Evolutionary conservation across 768 basidiomycete genomes (phyloP), one percentile per base, ranked within the genome.

Genomic region (Pleurotus tuoliensis): DNA sequence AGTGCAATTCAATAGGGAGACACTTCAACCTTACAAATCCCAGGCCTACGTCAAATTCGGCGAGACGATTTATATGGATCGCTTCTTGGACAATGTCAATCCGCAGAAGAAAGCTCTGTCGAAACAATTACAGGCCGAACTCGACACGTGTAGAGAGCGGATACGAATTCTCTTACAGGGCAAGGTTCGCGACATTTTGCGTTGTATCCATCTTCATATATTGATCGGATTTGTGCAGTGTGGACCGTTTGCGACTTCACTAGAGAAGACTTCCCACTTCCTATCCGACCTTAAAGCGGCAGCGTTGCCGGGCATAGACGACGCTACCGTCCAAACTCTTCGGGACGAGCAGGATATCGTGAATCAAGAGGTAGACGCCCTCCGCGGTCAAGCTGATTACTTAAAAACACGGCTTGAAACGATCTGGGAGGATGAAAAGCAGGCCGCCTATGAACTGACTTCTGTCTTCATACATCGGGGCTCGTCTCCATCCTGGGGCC

Each of bases 391-490:
- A 3, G 78, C 82, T 5, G 70, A 71, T 18, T 63, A 64, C 38
- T 77, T 93, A 51, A 92, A 92, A 69, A 72, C 76, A 34, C 81
- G 87, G 56, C 69, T 96, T 34, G 92, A 95, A 62, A 69, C 68
- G 1, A 64, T 94, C 0, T 98, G 95, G 95, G 72, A 72, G 45
- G 82, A 86, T 60, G 83, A 84, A 44, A 78, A 68, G 13, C 71
- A 78, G 27, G 83, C 82, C 6, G 86, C 87, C 27, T 98, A 97
- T 67, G 92, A 97, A 66, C 80, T 98, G 44, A 93, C 92, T 0
- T 91, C 92, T 8, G 96, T 98, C 16, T 98, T 93, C 76, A 89
- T 98, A 58, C 95, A 98, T 69, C 87, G 95, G 25, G 95, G 94
- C 47, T 81, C 87, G 54, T 89, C 86, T 15, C 86, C 92, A 1